These are phyloP conservation scores for Bothriochloa decipiens DNA, from an alignment of 176 grass and related monocot genomes.

Conservation along the genomic window DNA sequence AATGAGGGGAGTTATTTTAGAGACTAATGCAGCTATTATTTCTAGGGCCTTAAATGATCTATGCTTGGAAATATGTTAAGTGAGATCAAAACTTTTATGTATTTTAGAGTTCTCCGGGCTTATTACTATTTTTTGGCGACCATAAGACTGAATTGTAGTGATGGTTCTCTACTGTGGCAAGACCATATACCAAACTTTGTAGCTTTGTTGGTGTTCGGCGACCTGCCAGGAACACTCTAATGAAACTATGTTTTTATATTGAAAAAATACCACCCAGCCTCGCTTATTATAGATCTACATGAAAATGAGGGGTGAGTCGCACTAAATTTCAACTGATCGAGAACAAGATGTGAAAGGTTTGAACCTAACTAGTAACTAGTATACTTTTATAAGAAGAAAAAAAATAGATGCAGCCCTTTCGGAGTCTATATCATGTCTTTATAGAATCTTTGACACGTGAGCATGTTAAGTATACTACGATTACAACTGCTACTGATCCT, in stretches of 20 bases:
- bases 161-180: too few relatives aligned
- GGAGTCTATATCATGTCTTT: neutral
- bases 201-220: too few relatives aligned
- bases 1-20: neutral
- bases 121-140: too few relatives aligned
- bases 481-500: neutral
- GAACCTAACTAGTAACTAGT: neutral
- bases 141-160: too few relatives aligned
- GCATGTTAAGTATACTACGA: neutral
- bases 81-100: too few relatives aligned
- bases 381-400: neutral
- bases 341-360: slow-evolving; percentile 10
- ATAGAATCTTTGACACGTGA: neutral
- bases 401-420: neutral
- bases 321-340: neutral
- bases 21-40: neutral
- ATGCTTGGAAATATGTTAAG: too few relatives aligned
- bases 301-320: neutral
- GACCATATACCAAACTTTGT: too few relatives aligned
- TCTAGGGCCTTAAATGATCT: neutral
- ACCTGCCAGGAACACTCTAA: neutral
- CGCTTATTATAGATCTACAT: neutral
- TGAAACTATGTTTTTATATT: too few relatives aligned
- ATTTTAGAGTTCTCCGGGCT: too few relatives aligned
- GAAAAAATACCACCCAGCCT: neutral